Evolutionary conservation across 768 basidiomycete species (phyloP), one percentile per base, ranked within the genome.

Genomic region (Coprinellus aureogranulatus): DNA sequence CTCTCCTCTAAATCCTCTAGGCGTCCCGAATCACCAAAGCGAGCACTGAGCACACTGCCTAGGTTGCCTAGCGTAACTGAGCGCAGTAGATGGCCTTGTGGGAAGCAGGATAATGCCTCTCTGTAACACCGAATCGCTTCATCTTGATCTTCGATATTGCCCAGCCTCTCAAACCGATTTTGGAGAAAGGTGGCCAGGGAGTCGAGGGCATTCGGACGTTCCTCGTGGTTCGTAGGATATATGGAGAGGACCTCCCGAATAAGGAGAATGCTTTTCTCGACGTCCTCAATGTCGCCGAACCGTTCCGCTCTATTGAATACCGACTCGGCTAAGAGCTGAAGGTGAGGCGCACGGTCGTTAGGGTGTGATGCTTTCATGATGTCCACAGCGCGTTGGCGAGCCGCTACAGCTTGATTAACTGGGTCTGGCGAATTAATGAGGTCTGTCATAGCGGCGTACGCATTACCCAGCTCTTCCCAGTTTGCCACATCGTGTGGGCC

Each of bases 21-120:
- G 3, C 31, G 25, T 28, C 51, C 57, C 18, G 25, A 37, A 30
- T 59, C 53, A 48, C 31, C 57, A 64, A 54, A 71, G 5, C 59
- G 60, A 31, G 27, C 5, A 8, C 22, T 4, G 30, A 66, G 59
- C 10, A 39, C 25, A 34, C 22, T 42, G 40, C 59, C 66, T 16
- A 64, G 58, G 28, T 30, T 30, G 30, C 9, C n/a, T 34, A 34
- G 18, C 31, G 51, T 25, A 31, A 53, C 18, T 8, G 20, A 42
- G 25, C 57, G 62, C 16, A 39, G 16, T 25, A 57, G 53, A 23
- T 63, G 61, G 5, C 37, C 22, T 8, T 39, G 18, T 25, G 50
- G 10, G 39, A 20, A 16, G 10, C 30, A 30, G 4, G 50, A 5
- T 20, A 52, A 30, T 12, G 16, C 50, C 20, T 52, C n/a, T 18